These are phyloP conservation scores for Hypoxylon sp. DNA, from an alignment of 2,329 filamentous ascomycete species.

Conservation along the genomic window DNA sequence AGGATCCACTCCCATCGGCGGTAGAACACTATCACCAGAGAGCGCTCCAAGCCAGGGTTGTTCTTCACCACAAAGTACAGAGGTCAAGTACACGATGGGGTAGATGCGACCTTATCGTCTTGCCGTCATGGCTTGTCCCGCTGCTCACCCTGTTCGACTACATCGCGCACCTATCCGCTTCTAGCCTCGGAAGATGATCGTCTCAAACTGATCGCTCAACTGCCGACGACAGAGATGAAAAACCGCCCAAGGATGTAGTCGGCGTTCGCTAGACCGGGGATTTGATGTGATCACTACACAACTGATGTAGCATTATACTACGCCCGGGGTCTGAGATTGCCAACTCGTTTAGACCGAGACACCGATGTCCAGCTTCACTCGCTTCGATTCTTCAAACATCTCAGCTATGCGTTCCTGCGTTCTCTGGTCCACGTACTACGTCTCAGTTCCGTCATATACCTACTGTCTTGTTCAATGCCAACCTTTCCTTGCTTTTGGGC, in stretches of 20 bases:
- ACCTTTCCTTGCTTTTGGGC: slow-evolving; percentile 8
- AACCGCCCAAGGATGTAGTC: slow-evolving; percentile 12
- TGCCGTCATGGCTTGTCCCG: slow-evolving; percentile 37
- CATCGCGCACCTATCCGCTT: slow-evolving; percentile 26
- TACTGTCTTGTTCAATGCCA: slow-evolving; percentile 1
- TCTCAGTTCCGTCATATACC: slow-evolving; percentile 24
- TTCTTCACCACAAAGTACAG: slow-evolving; percentile 21
- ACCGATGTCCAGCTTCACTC: slow-evolving; percentile 3
- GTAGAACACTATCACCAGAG: slow-evolving; percentile 32
- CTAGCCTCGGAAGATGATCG: slow-evolving; percentile 26
- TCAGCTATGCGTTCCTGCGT: neutral
- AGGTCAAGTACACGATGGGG: slow-evolving; percentile 17
- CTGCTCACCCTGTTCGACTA: slow-evolving; percentile 21
- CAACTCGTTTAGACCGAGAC: slow-evolving; percentile 17
- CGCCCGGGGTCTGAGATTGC: slow-evolving; percentile 3
- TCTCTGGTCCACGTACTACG: slow-evolving; percentile 2
- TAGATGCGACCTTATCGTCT: slow-evolving; percentile 40
- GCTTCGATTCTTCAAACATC: slow-evolving; percentile 21
- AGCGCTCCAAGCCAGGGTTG: slow-evolving; percentile 38
- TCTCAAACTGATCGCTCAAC: slow-evolving; percentile 41
- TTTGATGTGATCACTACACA: slow-evolving; percentile 13
- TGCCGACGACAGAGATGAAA: slow-evolving; percentile 37
- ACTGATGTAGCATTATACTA: neutral
- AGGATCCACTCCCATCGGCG: slow-evolving; percentile 22
- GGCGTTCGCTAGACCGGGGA: slow-evolving; percentile 14